A percentile compares a stretch with the other conserved stretches of the same genome.
Conservation (phyloP, 2,329 filamentous ascomycete genomes). For the Teratosphaeria nubilosa region DNA sequence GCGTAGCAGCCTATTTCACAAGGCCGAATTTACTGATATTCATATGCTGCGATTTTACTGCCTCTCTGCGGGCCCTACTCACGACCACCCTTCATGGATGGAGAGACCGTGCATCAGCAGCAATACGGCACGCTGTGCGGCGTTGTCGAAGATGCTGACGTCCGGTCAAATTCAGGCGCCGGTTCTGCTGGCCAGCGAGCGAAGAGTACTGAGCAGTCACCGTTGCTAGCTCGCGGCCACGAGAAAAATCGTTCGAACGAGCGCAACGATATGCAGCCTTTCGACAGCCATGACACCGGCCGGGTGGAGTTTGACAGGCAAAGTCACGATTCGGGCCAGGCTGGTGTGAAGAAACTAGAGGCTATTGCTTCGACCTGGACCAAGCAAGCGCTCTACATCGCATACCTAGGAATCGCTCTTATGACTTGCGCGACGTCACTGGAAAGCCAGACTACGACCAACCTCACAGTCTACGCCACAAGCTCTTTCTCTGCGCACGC, state of each 20-base stretch:
- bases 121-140: not conserved
- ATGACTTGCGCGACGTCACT: conserved; percentile 57
- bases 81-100: not conserved
- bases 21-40: not conserved
- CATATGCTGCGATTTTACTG: not conserved
- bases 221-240: not conserved
- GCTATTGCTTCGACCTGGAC: conserved; percentile 41
- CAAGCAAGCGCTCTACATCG: conserved; percentile 35
- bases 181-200: not conserved
- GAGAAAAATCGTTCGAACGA: not conserved
- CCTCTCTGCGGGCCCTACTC: not conserved
- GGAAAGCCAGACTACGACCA: conserved; percentile 53
- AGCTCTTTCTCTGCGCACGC: conserved; percentile 56
- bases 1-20: not conserved
- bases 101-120: not conserved
- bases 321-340: conserved; percentile 27
- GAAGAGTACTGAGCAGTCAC: not conserved
- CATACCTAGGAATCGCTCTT: conserved; percentile 33
- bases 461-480: conserved; percentile 54
- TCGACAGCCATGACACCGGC: not conserved
- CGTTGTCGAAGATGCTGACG: not conserved
- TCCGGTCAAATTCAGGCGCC: not conserved
- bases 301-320: not conserved
- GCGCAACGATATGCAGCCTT: not conserved
- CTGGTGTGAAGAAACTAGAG: conserved; percentile 40